Evolutionary conservation across 805 yeast genomes (phyloP), one percentile per base, ranked within the genome.

Genomic region (Candida coleopterorum): DNA sequence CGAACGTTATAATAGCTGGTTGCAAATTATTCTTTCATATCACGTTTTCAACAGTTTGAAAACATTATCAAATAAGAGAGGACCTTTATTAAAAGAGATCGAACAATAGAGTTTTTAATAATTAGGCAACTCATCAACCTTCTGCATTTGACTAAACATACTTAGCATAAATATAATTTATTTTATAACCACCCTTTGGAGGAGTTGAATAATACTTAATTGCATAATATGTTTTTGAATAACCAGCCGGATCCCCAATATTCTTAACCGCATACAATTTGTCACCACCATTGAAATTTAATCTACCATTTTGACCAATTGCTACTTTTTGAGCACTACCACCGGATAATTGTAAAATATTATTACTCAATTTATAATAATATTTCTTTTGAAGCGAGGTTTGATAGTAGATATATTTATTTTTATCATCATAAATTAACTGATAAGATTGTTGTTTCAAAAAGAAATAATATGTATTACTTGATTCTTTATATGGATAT

Each of bases 401-500:
- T 21, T 35, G 38, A 12, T 28, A 17, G n/a, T 35, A 35, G 17
- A 35, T 30, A 10, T 11, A 5, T 3, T 35, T 27, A 15, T 26
- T 35, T 9, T 18, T 9, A 25, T 29, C 27, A 24, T 35, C 38
- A 16, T 35, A 35, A 18, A 21, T 35, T 11, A 33, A 25, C 25
- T 33, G 30, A 12, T 21, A 15, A n/a, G 34, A 12, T 23, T 22
- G 17, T 4, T 18, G 12, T 12, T 9, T 23, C 10, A 32, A 32
- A 17, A 22, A 42, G 50, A 62, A 58, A 25, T 62, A 46, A 52
- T 67, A 70, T 53, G 60, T 50, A 40, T 64, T 49, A 35, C 62
- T 75, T 34, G 75, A 74, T 45, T 74, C 75, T 46, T 62, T 69
- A 46, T 68, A 74, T 26, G 40, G 41, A 30, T 48, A 40, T 28